These are phyloP conservation scores for Ganoderma resinaceum DNA, from an alignment of 1,284 basidiomycete species.

Conservation along the genomic window DNA sequence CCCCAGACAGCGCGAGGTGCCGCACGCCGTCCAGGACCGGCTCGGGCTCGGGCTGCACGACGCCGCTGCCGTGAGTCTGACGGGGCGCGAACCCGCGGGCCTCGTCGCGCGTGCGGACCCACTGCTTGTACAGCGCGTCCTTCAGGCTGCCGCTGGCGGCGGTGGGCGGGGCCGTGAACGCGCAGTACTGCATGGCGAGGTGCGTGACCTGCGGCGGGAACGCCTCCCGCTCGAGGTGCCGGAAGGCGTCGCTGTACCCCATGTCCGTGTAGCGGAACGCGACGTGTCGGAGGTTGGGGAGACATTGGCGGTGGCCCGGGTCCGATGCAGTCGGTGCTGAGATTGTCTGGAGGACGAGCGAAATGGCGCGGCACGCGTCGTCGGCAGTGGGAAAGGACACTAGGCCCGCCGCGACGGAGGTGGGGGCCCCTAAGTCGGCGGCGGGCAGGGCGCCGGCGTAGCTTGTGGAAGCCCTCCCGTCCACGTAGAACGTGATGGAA, in stretches of 20 bases:
- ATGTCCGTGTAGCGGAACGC: constrained; percentile 44
- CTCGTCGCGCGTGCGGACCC: constrained; percentile 25
- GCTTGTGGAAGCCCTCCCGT: constrained; percentile 18
- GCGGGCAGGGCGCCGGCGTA: too few species aligned
- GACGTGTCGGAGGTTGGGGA: constrained; percentile 45
- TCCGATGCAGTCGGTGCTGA: too few species aligned
- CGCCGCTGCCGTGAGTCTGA: background rate
- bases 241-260: constrained; percentile 45
- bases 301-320: constrained; percentile 35
- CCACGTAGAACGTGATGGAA: constrained; percentile 41
- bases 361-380: constrained; percentile 31
- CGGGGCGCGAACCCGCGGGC: too few species aligned
- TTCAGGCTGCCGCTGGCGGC: too few species aligned
- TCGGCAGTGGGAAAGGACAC: too few species aligned
- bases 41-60: constrained; percentile 3
- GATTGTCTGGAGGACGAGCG: constrained; percentile 37
- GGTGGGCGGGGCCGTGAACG: constrained; percentile 24
- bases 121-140: constrained; percentile 27
- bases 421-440: too few species aligned
- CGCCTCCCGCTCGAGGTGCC: constrained; percentile 37
- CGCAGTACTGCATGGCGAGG: constrained; percentile 39
- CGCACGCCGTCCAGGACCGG: constrained; percentile 34
- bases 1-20: constrained; percentile 34
- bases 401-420: too few species aligned
- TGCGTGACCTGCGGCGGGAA: constrained; percentile 42